These are phyloP conservation scores for Delitschia confertaspora DNA, from an alignment of 495 filamentous ascomycete species.

Conservation along the genomic window DNA sequence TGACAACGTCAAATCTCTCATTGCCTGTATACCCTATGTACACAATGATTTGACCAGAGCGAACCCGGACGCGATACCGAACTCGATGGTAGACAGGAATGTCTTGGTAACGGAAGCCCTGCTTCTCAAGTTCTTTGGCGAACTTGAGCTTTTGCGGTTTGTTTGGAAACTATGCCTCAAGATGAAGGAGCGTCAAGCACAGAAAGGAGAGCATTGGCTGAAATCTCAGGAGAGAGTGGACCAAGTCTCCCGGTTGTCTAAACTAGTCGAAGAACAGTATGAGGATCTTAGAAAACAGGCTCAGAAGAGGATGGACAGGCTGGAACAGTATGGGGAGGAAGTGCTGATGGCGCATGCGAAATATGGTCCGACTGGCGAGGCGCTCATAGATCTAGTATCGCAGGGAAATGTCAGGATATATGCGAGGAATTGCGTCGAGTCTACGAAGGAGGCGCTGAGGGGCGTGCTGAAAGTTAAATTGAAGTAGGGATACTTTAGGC, in stretches of 20 bases:
- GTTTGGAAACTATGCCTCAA: neutral
- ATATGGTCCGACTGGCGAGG: slow-evolving; percentile 3
- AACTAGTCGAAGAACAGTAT: neutral
- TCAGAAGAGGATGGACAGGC: neutral
- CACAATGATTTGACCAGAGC: no score
- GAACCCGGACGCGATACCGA: no score
- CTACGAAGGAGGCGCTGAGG: slow-evolving; percentile 8
- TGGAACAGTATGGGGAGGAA: slow-evolving; percentile 1
- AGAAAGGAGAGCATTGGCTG: no score
- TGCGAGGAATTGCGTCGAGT: slow-evolving; percentile 11
- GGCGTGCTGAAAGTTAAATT: slow-evolving; percentile 15
- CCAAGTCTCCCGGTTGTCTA: neutral
- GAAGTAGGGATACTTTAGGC: no score
- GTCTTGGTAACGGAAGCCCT: no score
- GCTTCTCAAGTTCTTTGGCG: neutral
- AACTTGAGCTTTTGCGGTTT: neutral
- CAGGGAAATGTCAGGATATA: slow-evolving; percentile 1
- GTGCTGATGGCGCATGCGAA: neutral
- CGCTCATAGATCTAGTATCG: slow-evolving; percentile 6
- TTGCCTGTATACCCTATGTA: no score
- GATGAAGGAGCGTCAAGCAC: neutral
- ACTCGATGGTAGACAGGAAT: no score
- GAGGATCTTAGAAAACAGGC: neutral
- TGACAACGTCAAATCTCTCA: no score
- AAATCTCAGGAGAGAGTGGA: neutral